Conservation (phyloP, 2,329 filamentous ascomycete genomes). For the Aspergillus aculeatinus region DNA sequence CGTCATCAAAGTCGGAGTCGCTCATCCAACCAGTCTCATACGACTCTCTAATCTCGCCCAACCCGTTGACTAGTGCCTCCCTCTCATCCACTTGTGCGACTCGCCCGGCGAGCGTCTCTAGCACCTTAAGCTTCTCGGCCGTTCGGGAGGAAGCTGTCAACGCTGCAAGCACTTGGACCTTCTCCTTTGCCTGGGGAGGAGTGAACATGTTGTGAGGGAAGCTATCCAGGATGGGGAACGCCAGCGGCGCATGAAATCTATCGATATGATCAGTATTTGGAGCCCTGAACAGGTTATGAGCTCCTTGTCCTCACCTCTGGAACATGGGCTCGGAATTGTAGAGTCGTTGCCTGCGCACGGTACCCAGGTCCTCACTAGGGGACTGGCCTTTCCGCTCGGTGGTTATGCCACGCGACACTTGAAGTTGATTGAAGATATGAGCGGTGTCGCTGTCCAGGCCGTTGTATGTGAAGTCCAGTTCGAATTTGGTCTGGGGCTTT, state of each 20-base stretch:
- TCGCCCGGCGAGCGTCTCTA: conserved; percentile 65
- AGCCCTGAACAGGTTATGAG: neutral
- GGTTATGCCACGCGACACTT: conserved; percentile 32
- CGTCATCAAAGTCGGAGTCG: conserved; percentile 52
- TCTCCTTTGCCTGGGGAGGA: conserved; percentile 44
- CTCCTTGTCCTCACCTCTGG: conserved; percentile 28
- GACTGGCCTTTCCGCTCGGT: conserved; percentile 14
- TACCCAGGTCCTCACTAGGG: conserved; percentile 24
- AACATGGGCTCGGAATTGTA: conserved; percentile 37
- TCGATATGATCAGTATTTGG: neutral
- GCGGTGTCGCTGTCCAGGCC: conserved; percentile 23
- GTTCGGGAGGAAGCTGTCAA: conserved; percentile 75
- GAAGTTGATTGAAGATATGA: conserved; percentile 38
- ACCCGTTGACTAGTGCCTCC: conserved; percentile 75
- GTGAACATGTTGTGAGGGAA: conserved; percentile 73
- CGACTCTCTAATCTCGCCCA: conserved; percentile 79
- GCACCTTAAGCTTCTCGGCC: conserved; percentile 63
- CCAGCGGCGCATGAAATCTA: conserved; percentile 48
- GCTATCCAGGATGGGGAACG: conserved; percentile 78
- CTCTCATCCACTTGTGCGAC: conserved; percentile 72
- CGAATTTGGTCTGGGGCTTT: conserved; percentile 32
- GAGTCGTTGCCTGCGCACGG: conserved; percentile 31
- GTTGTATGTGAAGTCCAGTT: conserved; percentile 41
- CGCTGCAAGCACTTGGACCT: conserved; percentile 51
- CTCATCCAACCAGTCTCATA: conserved; percentile 88